A percentile compares a stretch with the other conserved stretches of the same genome.
Evolutionary conservation across 768 basidiomycete genomes (phyloP).

Genomic region (Asterophora lycoperdoides): DNA sequence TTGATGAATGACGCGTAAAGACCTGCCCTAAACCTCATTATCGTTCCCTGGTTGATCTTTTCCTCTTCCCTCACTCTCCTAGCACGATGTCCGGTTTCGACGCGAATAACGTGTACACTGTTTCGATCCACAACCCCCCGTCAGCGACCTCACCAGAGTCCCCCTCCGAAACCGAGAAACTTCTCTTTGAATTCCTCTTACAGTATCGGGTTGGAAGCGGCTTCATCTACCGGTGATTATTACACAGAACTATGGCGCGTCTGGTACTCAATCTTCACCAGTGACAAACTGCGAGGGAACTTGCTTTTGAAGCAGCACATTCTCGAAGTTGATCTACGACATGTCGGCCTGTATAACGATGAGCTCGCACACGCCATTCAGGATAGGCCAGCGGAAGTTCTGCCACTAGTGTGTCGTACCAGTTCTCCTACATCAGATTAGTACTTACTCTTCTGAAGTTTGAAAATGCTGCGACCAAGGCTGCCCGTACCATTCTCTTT

Average conservation of each 20-base stretch:
- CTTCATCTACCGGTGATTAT: constrained; percentile 81
- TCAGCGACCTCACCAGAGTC: constrained; percentile 57
- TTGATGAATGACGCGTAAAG: constrained; percentile 20
- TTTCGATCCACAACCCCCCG: constrained; percentile 68
- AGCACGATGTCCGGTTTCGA: constrained; percentile 83
- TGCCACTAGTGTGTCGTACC: constrained; percentile 68
- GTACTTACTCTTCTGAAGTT: constrained; percentile 47
- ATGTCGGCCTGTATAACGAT: constrained; percentile 83
- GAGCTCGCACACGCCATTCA: constrained; percentile 90
- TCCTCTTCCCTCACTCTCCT: constrained; percentile 2
- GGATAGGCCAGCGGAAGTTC: constrained; percentile 81
- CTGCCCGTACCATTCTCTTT: constrained; percentile 79
- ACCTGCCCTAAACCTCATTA: constrained; percentile 25
- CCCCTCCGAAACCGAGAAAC: constrained; percentile 76
- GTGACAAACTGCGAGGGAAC: constrained; percentile 88
- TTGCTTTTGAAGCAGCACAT: constrained; percentile 83
- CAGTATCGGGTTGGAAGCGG: constrained; percentile 86
- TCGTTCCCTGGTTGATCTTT: constrained; percentile 8
- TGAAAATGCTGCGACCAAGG: constrained; percentile 84
- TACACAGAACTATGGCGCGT: background rate
- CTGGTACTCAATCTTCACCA: constrained; percentile 21
- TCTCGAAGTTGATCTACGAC: constrained; percentile 81
- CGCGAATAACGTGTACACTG: constrained; percentile 72
- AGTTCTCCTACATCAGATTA: background rate
- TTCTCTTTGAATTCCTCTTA: constrained; percentile 81